Conservation (phyloP, 2,329 filamentous ascomycete genomes). For the Incumbomyces lentus region DNA sequence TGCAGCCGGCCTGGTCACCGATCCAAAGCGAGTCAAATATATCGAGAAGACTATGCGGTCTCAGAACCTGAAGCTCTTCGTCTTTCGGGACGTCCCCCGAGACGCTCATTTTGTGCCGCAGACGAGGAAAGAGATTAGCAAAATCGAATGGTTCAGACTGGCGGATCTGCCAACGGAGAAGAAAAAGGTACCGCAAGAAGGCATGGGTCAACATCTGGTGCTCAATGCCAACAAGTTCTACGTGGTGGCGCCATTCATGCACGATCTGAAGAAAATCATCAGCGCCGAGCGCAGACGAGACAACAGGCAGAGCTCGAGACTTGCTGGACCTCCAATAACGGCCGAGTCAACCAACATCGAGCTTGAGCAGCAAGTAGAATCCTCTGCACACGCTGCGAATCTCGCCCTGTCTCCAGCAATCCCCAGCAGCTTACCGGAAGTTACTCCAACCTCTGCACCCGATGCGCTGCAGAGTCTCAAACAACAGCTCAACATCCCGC, state of each 20-base stretch:
- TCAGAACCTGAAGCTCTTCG: constrained; percentile 84
- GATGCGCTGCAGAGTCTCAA: constrained; percentile 45
- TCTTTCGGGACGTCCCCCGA: constrained; percentile 80
- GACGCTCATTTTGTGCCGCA: constrained; percentile 79
- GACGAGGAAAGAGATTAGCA: constrained; percentile 94
- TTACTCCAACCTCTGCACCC: constrained; percentile 22
- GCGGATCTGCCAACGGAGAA: constrained; percentile 76
- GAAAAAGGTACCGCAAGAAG: constrained; percentile 52
- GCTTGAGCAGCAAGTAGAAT: not conserved
- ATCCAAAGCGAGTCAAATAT: constrained; percentile 62
- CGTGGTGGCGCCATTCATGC: constrained; percentile 91
- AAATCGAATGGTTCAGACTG: constrained; percentile 88
- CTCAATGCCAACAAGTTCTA: constrained; percentile 81
- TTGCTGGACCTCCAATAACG: constrained; percentile 15
- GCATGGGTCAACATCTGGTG: constrained; percentile 39
- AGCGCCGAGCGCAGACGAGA: constrained; percentile 70
- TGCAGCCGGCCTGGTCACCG: constrained; percentile 63
- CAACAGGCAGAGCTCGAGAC: constrained; percentile 48
- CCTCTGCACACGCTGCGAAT: too few relatives aligned
- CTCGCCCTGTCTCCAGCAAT: constrained; percentile 15
- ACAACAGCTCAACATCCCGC: constrained; percentile 33
- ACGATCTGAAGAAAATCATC: constrained; percentile 81
- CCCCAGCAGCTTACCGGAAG: constrained; percentile 32
- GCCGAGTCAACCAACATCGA: constrained; percentile 6
- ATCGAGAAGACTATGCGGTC: constrained; percentile 86